Conservation (phyloP, 164 flowering plant genomes). For the Vitis riparia region DNA sequence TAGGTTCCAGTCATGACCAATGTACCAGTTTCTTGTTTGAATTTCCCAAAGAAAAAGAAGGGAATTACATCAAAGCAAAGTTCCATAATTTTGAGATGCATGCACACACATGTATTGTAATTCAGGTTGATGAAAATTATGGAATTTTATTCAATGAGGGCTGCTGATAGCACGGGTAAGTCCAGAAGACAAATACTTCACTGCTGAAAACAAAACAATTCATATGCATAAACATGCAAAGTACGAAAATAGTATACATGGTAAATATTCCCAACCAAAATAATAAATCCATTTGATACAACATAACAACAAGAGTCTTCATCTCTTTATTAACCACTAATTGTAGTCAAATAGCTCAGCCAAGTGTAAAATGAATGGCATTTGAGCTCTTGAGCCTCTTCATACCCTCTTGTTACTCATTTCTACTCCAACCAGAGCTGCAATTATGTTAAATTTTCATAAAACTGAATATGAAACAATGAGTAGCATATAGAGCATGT, state of each 20-base stretch:
- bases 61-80: too few species aligned
- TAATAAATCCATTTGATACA: slow-evolving; percentile 11
- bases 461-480: slow-evolving; percentile 12
- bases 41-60: too few species aligned
- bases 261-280: slow-evolving; percentile 6
- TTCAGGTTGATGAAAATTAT: background rate
- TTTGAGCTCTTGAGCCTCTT: slow-evolving; percentile 25
- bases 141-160: slow-evolving; percentile 13
- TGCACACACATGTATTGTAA: background rate
- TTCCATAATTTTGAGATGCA: too few species aligned
- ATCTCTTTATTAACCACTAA: slow-evolving; percentile 22
- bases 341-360: slow-evolving; percentile 22
- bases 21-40: too few species aligned
- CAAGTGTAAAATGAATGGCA: slow-evolving; percentile 31
- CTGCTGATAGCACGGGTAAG: slow-evolving; percentile 6
- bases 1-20: too few species aligned
- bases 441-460: slow-evolving; percentile 18
- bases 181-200: slow-evolving; percentile 6
- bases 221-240: slow-evolving; percentile 19
- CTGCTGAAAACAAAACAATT: slow-evolving; percentile 4
- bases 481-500: slow-evolving; percentile 21
- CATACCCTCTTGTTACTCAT: slow-evolving; percentile 10
- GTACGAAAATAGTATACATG: slow-evolving; percentile 25
- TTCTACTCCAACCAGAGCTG: slow-evolving; percentile 13
- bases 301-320: slow-evolving; percentile 13